Evolutionary conservation across 495 filamentous ascomycete species (phyloP).

Genomic region (Annulohypoxylon stygium): DNA sequence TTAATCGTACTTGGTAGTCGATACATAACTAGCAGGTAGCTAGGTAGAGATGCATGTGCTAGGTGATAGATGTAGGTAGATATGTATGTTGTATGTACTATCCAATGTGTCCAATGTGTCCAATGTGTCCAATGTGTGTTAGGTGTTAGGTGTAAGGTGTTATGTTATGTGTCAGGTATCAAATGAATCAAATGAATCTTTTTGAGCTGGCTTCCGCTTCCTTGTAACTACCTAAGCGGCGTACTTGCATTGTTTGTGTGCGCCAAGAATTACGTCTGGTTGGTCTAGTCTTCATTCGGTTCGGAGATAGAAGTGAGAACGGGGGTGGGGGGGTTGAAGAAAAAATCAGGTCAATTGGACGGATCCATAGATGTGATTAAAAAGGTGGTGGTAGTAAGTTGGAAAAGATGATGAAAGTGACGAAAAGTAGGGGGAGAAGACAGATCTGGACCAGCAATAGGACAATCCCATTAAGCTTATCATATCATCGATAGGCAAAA

Average conservation of each 20-base stretch:
- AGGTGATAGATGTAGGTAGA: not conserved
- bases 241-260: conserved; percentile 20
- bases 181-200: not conserved
- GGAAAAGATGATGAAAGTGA: not conserved
- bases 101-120: too few species aligned
- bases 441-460: conserved; percentile 29
- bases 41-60: not conserved
- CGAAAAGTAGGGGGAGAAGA: not conserved
- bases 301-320: conserved; percentile 46
- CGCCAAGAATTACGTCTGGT: conserved; percentile 27
- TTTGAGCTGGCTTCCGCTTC: not conserved
- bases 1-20: not conserved
- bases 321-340: conserved; percentile 16
- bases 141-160: not conserved
- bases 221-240: not conserved
- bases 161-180: not conserved
- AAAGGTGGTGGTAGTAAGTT: not conserved
- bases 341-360: not conserved
- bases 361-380: too few species aligned
- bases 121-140: not conserved
- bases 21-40: too few species aligned
- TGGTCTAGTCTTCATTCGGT: not conserved
- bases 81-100: too few species aligned
- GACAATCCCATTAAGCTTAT: conserved; percentile 31
- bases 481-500: conserved; percentile 38